Evolutionary conservation across 371 early-diverging fungal species (phyloP).

Genomic region (Haplosporangium sp.): DNA sequence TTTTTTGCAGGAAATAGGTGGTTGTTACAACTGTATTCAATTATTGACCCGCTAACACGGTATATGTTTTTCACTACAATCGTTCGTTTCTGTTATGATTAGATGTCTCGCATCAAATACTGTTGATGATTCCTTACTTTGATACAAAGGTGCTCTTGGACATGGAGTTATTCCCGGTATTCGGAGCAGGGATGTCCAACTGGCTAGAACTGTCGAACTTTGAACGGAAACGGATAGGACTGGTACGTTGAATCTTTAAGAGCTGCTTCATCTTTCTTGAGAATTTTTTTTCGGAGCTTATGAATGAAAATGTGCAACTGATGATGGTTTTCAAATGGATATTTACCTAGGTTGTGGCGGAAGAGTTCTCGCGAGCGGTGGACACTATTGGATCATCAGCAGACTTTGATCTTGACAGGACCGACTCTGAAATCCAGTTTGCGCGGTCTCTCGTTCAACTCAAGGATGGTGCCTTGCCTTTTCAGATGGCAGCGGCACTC

Average conservation of each 20-base stretch:
- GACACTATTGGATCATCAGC: slow-evolving; percentile 27
- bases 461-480: slow-evolving; percentile 23
- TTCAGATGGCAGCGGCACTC: neutral
- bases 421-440: slow-evolving; percentile 26
- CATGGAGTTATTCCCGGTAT: slow-evolving; percentile 10
- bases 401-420: slow-evolving; percentile 33
- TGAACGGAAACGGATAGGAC: slow-evolving; percentile 22
- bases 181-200: slow-evolving; percentile 24
- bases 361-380: slow-evolving; percentile 36
- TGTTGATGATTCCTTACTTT: slow-evolving; percentile 37
- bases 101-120: slow-evolving; percentile 36
- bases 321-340: neutral
- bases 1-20: too few species aligned
- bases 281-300: neutral
- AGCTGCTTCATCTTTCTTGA: neutral
- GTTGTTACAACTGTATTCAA: too few species aligned
- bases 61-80: neutral
- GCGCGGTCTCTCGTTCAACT: slow-evolving; percentile 29
- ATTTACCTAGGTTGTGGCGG: slow-evolving; percentile 28
- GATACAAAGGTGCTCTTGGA: slow-evolving; percentile 9
- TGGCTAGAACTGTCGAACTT: slow-evolving; percentile 37
- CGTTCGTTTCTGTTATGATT: neutral
- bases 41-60: too few species aligned
- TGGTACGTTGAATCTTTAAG: slow-evolving; percentile 11
- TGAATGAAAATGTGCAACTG: neutral